Base-by-base conservation (phyloP, 345 rosid species). In the Lumnitzera racemosa region DNA sequence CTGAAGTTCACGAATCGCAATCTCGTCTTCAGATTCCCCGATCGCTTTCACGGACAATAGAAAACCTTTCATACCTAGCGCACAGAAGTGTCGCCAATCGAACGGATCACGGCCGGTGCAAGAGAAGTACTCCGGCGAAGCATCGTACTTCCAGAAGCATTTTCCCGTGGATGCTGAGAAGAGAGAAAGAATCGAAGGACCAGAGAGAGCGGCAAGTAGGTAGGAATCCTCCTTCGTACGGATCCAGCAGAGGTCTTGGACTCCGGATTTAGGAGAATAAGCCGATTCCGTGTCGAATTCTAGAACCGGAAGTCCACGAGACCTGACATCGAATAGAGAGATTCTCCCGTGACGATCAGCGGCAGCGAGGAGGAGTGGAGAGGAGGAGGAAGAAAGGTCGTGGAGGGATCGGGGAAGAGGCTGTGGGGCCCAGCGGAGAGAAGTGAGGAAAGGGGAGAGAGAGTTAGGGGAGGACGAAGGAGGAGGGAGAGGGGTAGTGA, bases 331-430 rank as follows among this genome's bases (percentile, higher is more conserved):
- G 55, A 92, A 67, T 55, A 92, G 81, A 29, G 88, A 85, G 70
- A 89, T 64, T 57, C 96, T 96, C 64, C 98, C 98, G 48, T 92
- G 98, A 47, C 96, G 94, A 64, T 92, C 98, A n/a, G 72, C 94
- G 46, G 81, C 96, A 65, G 96, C 96, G 51, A 89, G 82, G 76
- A 87, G 75, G 56, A 88, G 87, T 50, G 87, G 89, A 13, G 89
- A 80, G 62, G 87, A 62, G 58, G 89, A 80, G 58, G 89, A 80
- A 36, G 96, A 87, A 56, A 89, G 82, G 74, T 91, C 96, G 56
- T 86, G 82, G 29, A 75, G 74, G 62, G 84, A 83, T 56, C 90
- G 92, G 17, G 77, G 78, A 53, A 83, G 88, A n/a, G 96, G 77
- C 59, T 71, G 78, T 5, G 98, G 96, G 55, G 78, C 82, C 95